phyloP scores from a whole-genome alignment of 1,284 basidiomycete genomes.

The Tilletia walkeri region DNA sequence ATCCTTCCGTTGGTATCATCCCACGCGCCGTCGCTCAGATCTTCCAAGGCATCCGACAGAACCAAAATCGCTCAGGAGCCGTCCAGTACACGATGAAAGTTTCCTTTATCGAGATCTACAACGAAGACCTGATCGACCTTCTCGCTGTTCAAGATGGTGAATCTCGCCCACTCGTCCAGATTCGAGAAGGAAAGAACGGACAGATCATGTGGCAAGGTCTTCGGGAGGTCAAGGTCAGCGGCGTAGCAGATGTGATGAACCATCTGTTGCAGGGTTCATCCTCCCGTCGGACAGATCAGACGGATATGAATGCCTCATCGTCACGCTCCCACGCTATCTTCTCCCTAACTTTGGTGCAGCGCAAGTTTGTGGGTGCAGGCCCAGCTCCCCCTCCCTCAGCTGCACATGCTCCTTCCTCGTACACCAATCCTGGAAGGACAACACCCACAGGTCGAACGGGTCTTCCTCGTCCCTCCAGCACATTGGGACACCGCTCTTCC shows the following conservation, averaged over 20 bases:
- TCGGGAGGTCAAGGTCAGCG: conserved; percentile 81
- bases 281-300: conserved; percentile 90
- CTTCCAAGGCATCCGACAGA: conserved; percentile 67
- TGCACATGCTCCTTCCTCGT: not conserved
- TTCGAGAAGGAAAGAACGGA: conserved; percentile 93
- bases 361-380: conserved; percentile 39
- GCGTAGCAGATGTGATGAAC: conserved; percentile 84
- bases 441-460: conserved; percentile 24
- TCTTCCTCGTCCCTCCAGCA: conserved; percentile 15
- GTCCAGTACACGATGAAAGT: conserved; percentile 45
- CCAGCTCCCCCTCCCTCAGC: conserved; percentile 30
- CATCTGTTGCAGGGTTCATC: conserved; percentile 76
- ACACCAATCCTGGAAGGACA: conserved; percentile 17
- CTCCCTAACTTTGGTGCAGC: conserved; percentile 79
- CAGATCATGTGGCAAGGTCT: conserved; percentile 96
- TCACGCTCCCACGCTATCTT: conserved; percentile 98
- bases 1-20: conserved; percentile 70
- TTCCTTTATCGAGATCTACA: conserved; percentile 82
- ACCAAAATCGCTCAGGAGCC: conserved; percentile 61
- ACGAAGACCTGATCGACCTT: conserved; percentile 65
- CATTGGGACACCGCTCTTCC: conserved; percentile 5
- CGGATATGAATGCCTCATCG: conserved; percentile 97
- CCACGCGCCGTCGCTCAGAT: conserved; percentile 90
- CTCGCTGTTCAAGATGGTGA: conserved; percentile 47
- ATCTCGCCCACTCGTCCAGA: conserved; percentile 77